Conservation (phyloP, 768 basidiomycete species). For the Boletus eberwhitei region DNA sequence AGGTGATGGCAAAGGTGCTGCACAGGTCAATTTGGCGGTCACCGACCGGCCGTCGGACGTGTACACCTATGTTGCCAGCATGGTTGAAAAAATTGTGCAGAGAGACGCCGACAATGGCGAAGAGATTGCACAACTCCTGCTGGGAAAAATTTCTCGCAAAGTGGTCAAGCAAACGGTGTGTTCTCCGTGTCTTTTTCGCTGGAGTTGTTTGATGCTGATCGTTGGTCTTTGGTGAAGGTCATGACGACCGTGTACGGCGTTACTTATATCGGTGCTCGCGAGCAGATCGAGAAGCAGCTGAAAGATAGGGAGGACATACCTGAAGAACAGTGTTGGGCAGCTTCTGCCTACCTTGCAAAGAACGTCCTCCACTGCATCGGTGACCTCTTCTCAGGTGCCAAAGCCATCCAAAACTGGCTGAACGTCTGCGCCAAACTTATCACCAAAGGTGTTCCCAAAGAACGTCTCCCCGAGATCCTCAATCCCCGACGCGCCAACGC, state of each 20-base stretch:
- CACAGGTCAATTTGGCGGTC: constrained; percentile 86
- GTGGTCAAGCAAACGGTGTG: constrained; percentile 95
- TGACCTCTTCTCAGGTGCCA: constrained; percentile 90
- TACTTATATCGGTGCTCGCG: constrained; percentile 90
- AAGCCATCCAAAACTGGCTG: constrained; percentile 89
- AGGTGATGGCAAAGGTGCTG: constrained; percentile 83
- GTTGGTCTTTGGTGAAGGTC: constrained; percentile 44
- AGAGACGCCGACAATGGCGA: constrained; percentile 53
- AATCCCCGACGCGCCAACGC: constrained; percentile 7
- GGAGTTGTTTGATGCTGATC: background rate
- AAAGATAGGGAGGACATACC: constrained; percentile 70
- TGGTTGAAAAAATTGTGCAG: constrained; percentile 70
- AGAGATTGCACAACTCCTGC: constrained; percentile 54
- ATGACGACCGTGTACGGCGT: constrained; percentile 99
- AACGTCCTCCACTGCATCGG: constrained; percentile 80
- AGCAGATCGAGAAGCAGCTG: constrained; percentile 90
- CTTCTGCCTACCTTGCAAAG: constrained; percentile 78
- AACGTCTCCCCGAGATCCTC: constrained; percentile 52
- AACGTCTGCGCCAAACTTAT: constrained; percentile 80
- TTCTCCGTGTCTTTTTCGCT: constrained; percentile 4
- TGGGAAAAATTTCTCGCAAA: constrained; percentile 83
- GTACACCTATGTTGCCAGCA: constrained; percentile 85
- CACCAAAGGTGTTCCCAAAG: constrained; percentile 77
- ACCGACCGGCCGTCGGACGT: constrained; percentile 91
- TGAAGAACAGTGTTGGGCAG: constrained; percentile 67